A percentile compares a stretch with the other conserved stretches of the same genome.
These are phyloP conservation scores for Fusarium pseudocircinatum DNA, from an alignment of 2,329 filamentous ascomycete genomes.

Conservation along the genomic window DNA sequence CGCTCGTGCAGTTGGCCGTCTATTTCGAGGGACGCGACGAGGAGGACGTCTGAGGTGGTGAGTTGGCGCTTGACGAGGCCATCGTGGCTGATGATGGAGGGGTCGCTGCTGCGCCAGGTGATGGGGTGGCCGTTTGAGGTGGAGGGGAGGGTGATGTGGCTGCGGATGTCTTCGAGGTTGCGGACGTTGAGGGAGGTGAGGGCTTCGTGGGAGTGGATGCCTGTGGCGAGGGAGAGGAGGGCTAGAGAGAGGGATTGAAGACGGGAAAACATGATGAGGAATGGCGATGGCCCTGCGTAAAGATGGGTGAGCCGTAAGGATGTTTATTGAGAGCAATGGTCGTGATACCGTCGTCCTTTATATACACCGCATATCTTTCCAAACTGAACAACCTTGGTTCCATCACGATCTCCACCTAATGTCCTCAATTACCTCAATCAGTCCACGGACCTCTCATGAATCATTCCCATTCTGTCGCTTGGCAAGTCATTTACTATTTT, in stretches of 20 bases:
- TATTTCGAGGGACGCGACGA: conserved; percentile 48
- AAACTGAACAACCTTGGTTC: background rate
- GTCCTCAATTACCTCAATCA: background rate
- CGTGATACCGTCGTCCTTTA: background rate
- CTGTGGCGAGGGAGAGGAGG: background rate
- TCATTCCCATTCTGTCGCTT: background rate
- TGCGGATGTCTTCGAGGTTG: conserved; percentile 51
- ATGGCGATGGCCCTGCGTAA: background rate
- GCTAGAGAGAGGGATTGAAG: background rate
- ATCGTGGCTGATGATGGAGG: conserved; percentile 46
- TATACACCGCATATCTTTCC: background rate
- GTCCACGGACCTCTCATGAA: background rate
- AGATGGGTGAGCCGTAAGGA: background rate
- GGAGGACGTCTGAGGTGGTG: conserved; percentile 42
- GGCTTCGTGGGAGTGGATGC: background rate
- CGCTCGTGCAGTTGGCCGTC: conserved; percentile 42
- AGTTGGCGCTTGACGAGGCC: conserved; percentile 50
- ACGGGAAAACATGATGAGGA: background rate
- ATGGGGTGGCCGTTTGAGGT: conserved; percentile 44
- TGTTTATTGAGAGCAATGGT: background rate
- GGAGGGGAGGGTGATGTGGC: conserved; percentile 50
- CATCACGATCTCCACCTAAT: background rate
- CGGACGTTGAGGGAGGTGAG: conserved; percentile 38
- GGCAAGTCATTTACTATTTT: background rate
- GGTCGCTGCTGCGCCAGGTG: conserved; percentile 50